Evolutionary conservation across 108 stramenopile species (phyloP).

Genomic region (Fistulifera pelliculosa): DNA sequence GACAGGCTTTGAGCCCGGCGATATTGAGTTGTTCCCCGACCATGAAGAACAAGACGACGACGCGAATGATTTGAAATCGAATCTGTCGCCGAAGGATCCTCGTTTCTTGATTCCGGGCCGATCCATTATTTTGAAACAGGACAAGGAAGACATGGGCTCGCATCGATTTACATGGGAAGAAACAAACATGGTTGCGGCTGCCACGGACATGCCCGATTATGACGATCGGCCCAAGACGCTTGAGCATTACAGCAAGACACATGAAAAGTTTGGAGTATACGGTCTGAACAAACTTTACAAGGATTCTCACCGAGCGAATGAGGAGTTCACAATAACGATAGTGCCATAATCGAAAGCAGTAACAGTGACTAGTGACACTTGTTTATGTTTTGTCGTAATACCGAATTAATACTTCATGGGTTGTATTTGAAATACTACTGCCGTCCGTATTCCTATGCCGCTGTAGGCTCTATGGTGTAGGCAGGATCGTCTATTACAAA

Average conservation of each 20-base stretch:
- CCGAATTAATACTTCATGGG: no score
- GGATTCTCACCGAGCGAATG: slow-evolving; percentile 38
- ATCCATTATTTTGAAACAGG: slow-evolving; percentile 44
- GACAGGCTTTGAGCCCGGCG: slow-evolving; percentile 33
- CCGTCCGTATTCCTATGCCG: no score
- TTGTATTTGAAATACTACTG: no score
- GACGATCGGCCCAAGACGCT: slow-evolving; percentile 40
- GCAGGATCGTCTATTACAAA: no score
- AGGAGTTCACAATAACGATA: slow-evolving; percentile 18
- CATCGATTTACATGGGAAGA: slow-evolving; percentile 56
- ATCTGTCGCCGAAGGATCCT: background rate
- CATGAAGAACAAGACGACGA: background rate
- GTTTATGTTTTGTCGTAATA: no score
- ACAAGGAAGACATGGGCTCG: slow-evolving; percentile 61
- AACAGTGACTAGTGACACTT: no score
- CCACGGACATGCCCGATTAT: slow-evolving; percentile 65
- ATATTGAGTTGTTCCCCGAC: slow-evolving; percentile 22
- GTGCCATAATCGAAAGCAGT: no score
- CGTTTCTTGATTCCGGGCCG: slow-evolving; percentile 35
- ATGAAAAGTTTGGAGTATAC: slow-evolving; percentile 36
- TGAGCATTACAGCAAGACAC: slow-evolving; percentile 51
- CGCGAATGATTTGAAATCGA: slow-evolving; percentile 3
- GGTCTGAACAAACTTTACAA: slow-evolving; percentile 40
- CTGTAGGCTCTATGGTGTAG: no score
- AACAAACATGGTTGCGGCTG: slow-evolving; percentile 40